Conservation (phyloP, 208 protist genomes). For the Balamuthia mandrillaris region DNA sequence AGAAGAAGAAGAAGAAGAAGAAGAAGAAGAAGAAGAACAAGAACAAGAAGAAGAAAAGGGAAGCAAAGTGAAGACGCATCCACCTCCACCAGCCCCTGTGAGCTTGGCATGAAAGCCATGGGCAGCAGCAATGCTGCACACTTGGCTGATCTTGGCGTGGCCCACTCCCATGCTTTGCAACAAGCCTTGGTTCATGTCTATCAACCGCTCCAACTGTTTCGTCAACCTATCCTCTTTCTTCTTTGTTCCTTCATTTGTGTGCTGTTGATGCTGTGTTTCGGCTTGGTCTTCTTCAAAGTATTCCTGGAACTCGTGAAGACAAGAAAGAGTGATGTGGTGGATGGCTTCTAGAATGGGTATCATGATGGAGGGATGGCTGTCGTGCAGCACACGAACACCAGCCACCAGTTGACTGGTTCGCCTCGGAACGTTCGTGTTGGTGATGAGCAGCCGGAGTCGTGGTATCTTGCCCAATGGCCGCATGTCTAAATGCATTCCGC, state of each 20-base stretch:
- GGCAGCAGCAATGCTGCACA: neutral
- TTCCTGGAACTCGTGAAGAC: neutral
- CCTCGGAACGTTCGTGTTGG: conserved; percentile 44
- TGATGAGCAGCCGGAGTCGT: conserved; percentile 29
- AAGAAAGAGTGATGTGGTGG: neutral
- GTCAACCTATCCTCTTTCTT: neutral
- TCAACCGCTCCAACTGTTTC: neutral
- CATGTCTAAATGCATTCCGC: neutral
- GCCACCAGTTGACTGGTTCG: conserved; percentile 32
- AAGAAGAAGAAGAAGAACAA: no score
- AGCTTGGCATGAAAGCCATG: conserved; percentile 28
- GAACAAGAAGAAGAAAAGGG: no score
- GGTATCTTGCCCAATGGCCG: neutral
- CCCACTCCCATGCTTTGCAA: conserved; percentile 19
- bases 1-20: no score
- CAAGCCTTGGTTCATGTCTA: conserved; percentile 42
- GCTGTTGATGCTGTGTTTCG: neutral
- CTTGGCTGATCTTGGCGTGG: neutral
- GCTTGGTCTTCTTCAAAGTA: neutral
- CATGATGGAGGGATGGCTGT: conserved; percentile 16
- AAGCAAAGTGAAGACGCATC: conserved; percentile 32
- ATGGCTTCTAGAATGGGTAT: conserved; percentile 40
- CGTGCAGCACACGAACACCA: neutral
- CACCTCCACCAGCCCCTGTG: conserved; percentile 23
- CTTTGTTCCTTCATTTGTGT: neutral